phyloP scores from a whole-genome alignment of 257 asterid genomes.

The Penstemon newberryi region DNA sequence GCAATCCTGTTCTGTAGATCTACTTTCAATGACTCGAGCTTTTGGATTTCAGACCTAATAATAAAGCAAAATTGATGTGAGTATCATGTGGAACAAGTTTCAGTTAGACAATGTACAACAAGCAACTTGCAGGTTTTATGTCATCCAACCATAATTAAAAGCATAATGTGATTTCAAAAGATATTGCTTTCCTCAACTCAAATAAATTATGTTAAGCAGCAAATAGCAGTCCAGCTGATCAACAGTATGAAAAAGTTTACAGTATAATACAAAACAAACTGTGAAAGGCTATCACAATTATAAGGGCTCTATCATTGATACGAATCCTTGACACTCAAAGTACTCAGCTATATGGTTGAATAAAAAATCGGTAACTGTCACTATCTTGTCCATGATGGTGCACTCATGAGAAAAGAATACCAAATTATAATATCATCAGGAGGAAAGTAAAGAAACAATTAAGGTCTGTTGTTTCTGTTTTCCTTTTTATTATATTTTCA shows the following conservation, averaged over 20 bases:
- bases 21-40: slow-evolving; percentile 58
- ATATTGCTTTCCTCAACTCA: no score
- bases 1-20: slow-evolving; percentile 60
- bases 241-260: background rate
- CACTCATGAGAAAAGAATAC: background rate
- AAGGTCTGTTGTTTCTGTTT: background rate
- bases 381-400: slow-evolving; percentile 1
- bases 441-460: background rate
- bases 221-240: background rate
- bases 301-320: background rate
- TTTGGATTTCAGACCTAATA: slow-evolving; percentile 64
- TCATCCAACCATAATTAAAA: background rate
- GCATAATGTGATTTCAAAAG: background rate
- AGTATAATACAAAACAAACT: no score
- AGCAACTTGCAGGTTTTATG: background rate
- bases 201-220: slow-evolving; percentile 8
- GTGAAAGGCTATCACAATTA: background rate
- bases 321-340: background rate
- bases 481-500: no score
- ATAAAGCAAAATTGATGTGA: slow-evolving; percentile 27
- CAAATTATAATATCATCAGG: background rate
- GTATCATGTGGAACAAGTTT: slow-evolving; percentile 23
- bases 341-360: background rate
- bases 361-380: background rate
- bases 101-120: slow-evolving; percentile 1